A percentile compares a stretch with the other conserved stretches of the same genome.
phyloP scores from a whole-genome alignment of 441 rosid genomes.

The Breynia disticha region DNA sequence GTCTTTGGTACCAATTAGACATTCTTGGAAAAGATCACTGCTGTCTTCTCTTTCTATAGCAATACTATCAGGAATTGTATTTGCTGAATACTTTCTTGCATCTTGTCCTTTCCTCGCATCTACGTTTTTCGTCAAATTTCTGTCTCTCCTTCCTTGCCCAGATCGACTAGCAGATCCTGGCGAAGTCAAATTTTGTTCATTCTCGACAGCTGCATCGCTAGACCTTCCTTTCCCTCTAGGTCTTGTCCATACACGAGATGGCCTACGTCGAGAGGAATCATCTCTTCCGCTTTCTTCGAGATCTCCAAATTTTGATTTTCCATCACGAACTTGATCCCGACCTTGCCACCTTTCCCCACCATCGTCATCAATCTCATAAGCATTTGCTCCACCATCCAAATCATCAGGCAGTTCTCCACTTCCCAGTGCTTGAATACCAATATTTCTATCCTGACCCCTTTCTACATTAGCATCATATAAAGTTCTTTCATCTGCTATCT shows the following conservation, averaged over 20 bases:
- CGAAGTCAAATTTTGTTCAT: slow-evolving; percentile 50
- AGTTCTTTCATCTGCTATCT: slow-evolving; percentile 28
- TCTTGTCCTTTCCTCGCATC: slow-evolving; percentile 53
- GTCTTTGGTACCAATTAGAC: slow-evolving; percentile 73
- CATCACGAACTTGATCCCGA: slow-evolving; percentile 39
- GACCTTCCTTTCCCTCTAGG: slow-evolving; percentile 63
- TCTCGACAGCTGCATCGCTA: slow-evolving; percentile 48
- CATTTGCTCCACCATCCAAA: slow-evolving; percentile 30
- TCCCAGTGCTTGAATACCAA: slow-evolving; percentile 25
- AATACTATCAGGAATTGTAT: slow-evolving; percentile 32
- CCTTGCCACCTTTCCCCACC: slow-evolving; percentile 41
- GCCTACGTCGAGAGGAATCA: slow-evolving; percentile 59
- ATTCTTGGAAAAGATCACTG: slow-evolving; percentile 75
- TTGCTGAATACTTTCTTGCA: slow-evolving; percentile 33
- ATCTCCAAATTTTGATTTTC: slow-evolving; percentile 50
- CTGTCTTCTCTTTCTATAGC: slow-evolving; percentile 55
- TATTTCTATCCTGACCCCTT: slow-evolving; percentile 30
- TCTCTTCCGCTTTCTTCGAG: slow-evolving; percentile 66
- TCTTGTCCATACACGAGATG: slow-evolving; percentile 50
- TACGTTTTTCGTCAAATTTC: slow-evolving; percentile 34
- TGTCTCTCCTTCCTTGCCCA: slow-evolving; percentile 43
- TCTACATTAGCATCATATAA: slow-evolving; percentile 33
- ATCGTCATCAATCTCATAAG: slow-evolving; percentile 34
- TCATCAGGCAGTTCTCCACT: slow-evolving; percentile 40
- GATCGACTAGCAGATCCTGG: slow-evolving; percentile 59